Evolutionary conservation across 805 yeast genomes (phyloP), one percentile per base, ranked within the genome.

Genomic region (Ogataea dorogensis): DNA sequence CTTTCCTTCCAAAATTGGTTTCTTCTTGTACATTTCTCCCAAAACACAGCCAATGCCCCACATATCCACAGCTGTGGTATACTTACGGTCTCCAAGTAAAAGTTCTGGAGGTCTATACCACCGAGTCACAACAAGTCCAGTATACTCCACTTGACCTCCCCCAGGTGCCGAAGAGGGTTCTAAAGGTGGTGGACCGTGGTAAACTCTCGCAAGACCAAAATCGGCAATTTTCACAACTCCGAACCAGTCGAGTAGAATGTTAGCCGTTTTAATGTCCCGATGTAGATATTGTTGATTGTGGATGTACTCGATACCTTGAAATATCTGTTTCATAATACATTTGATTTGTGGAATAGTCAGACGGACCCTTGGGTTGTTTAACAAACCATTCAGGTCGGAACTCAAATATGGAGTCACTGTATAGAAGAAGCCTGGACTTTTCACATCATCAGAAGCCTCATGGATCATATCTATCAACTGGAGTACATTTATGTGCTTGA

Each of bases 51-150:
- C 98, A 14, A 86, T 75, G 0, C 98, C 97, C 99, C 99, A 93
- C 64, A 93, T 74, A 61, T 93, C 99, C 9, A 91, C 91, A 0
- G 98, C 95, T 0, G 97, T 85, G 2, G 97, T 88, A 58, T 91
- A 91, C 41, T 73, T 68, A 49, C 83, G 71, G 47, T 88, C 95
- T 3, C 96, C 96, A 35, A 93, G 63, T 11, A 93, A 70, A 13
- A 93, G 68, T 58, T 91, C 98, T 0, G 98, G 98, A 1, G 98
- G 95, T 40, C 98, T 70, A 61, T 94, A 93, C 98, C 98, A 93
- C 46, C 98, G 65, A 0, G 98, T 93, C 24, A 93, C 98, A 2
- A 93, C 98, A 36, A 76, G 53, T 1, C 76, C 79, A 0, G 81
- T 76, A 48, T 76, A 76, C 14, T 65, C 65, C 31, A 69, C 56